Evolutionary conservation across 352 stramenopile species (phyloP).

Genomic region (Globisporangium spiculum): DNA sequence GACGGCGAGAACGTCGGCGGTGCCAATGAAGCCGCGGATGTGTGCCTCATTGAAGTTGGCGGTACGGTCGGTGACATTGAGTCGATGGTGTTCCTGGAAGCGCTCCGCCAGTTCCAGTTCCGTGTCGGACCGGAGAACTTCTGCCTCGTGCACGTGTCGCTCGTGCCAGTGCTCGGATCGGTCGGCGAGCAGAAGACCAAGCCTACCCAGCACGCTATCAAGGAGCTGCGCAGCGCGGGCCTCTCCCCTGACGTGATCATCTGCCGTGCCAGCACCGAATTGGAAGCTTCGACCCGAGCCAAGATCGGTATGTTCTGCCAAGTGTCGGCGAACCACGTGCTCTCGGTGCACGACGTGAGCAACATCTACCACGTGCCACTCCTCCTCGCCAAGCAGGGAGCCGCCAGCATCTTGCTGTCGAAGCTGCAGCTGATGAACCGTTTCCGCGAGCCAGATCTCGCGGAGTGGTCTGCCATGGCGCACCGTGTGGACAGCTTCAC

Average conservation of each 20-base stretch:
- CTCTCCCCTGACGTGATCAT: constrained; percentile 97
- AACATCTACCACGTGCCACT: constrained; percentile 99
- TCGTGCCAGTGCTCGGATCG: constrained; percentile 98
- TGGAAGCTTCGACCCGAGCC: constrained; percentile 90
- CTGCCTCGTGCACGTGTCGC: constrained; percentile 98
- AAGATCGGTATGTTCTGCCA: constrained; percentile 99
- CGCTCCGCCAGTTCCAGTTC: constrained; percentile 99
- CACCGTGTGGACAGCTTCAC: constrained; percentile 91
- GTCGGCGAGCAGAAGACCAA: constrained; percentile 99
- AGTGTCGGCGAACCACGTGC: constrained; percentile 91
- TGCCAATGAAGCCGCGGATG: constrained; percentile 77
- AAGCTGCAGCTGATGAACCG: constrained; percentile 91
- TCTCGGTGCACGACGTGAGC: constrained; percentile 98
- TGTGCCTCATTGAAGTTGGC: constrained; percentile 99
- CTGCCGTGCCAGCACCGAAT: constrained; percentile 90
- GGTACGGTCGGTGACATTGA: constrained; percentile 99
- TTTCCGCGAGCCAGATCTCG: constrained; percentile 76
- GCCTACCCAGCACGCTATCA: constrained; percentile 99
- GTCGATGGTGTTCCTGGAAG: constrained; percentile 99
- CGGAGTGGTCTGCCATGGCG: constrained; percentile 90
- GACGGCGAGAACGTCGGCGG: constrained; percentile 41
- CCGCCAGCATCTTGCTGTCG: constrained; percentile 92
- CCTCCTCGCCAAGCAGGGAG: constrained; percentile 95
- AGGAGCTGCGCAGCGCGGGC: constrained; percentile 96
- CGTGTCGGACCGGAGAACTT: constrained; percentile 97